phyloP scores from a whole-genome alignment of 192 early-diverging fungal species.

The Coemansia sp. region DNA sequence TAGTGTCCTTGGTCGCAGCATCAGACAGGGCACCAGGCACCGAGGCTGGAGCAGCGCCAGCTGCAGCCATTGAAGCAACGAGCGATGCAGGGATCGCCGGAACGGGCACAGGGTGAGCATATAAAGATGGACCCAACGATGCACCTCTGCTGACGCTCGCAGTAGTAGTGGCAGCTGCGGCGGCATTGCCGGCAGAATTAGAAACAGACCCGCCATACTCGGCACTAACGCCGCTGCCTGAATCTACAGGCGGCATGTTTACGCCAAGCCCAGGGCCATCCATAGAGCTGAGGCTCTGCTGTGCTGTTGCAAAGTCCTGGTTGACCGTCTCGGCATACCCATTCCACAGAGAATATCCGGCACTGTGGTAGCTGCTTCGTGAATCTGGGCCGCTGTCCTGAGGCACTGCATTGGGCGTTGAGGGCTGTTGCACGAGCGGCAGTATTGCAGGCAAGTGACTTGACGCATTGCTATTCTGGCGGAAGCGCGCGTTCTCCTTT shows the following conservation, averaged over 20 bases:
- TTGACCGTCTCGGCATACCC: constrained; percentile 45
- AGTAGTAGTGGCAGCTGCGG: background rate
- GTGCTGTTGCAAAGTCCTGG: constrained; percentile 47
- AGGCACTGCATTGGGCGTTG: constrained; percentile 15
- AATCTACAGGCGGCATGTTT: constrained; percentile 4
- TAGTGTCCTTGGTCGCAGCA: background rate
- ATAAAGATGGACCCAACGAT: constrained; percentile 1
- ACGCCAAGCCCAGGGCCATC: constrained; percentile 27
- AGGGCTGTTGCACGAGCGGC: constrained; percentile 5
- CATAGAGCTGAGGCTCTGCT: constrained; percentile 50
- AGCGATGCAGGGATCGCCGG: constrained; percentile 27
- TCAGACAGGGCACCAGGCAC: background rate
- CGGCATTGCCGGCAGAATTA: background rate
- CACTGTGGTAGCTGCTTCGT: constrained; percentile 53
- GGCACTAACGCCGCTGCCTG: constrained; percentile 6
- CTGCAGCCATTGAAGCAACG: background rate
- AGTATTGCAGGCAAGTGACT: constrained; percentile 13
- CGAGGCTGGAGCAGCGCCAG: constrained; percentile 1
- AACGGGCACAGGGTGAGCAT: constrained; percentile 19
- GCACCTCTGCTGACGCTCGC: background rate
- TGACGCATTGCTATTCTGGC: constrained; percentile 32
- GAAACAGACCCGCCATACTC: constrained; percentile 8
- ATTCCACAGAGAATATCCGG: constrained; percentile 43
- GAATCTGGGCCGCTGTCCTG: constrained; percentile 46
- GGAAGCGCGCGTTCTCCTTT: constrained; percentile 50